Percentiles rank a stretch among this genome's conserved stretches.
Evolutionary conservation across 2,329 filamentous ascomycete genomes (phyloP).

Genomic region (Exophiala lecanii-corni): DNA sequence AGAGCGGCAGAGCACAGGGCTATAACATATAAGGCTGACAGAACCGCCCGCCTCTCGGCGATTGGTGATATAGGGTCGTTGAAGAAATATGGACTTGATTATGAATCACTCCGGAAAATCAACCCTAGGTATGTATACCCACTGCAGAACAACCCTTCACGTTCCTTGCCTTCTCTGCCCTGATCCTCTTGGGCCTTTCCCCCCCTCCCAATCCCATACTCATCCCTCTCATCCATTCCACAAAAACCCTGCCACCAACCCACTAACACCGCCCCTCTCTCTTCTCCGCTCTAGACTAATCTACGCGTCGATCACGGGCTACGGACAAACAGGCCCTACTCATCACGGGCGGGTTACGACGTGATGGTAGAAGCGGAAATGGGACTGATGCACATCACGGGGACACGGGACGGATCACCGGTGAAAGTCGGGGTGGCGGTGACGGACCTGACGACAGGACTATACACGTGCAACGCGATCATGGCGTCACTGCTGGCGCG

Average conservation of each 20-base stretch:
- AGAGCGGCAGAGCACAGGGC: no score
- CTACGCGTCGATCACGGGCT: slow-evolving; percentile 95
- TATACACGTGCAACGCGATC: slow-evolving; percentile 93
- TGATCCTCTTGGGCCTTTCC: no score
- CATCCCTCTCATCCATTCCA: no score
- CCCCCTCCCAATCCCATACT: no score
- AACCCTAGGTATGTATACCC: slow-evolving; percentile 57
- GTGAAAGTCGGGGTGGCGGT: slow-evolving; percentile 98
- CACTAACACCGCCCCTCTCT: no score
- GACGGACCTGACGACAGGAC: slow-evolving; percentile 87
- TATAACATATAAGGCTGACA: no score
- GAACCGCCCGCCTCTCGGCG: no score
- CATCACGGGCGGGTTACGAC: slow-evolving; percentile 85
- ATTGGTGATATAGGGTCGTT: slow-evolving; percentile 39
- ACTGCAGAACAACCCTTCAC: no score
- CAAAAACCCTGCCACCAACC: no score
- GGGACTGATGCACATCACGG: slow-evolving; percentile 97
- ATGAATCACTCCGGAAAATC: slow-evolving; percentile 69
- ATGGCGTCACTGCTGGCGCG: slow-evolving; percentile 86
- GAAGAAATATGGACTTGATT: slow-evolving; percentile 89
- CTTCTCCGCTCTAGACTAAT: no score
- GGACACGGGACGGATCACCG: slow-evolving; percentile 77
- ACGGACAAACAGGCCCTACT: slow-evolving; percentile 94
- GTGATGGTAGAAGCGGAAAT: slow-evolving; percentile 99
- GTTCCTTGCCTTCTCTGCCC: no score